Base-by-base conservation (phyloP, 148 eudicot genomes). In the Rhododendron kiyosumense region DNA sequence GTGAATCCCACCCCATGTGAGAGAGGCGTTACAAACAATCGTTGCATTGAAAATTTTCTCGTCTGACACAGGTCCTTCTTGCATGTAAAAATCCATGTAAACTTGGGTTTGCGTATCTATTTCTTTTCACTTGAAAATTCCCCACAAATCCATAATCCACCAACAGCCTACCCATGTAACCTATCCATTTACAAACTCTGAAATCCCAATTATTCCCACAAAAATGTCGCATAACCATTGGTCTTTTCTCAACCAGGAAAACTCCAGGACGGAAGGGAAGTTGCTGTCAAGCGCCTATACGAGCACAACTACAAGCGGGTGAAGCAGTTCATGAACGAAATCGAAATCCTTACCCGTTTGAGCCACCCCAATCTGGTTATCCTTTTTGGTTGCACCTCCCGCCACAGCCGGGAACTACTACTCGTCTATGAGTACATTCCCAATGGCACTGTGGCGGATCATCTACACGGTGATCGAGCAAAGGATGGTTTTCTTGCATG, bases 361-460 rank as follows among this genome's bases (percentile, higher is more conserved):
- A 89, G 92, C 81, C 96, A 94, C 81, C 92, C 82, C 12, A 93
- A 94, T 77, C 93, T 94, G 3, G 96, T 94, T 9, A 77, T 90
- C 67, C 90, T 94, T 1, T 91, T 93, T 69, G 96, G 96, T 17
- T 91, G 96, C 91, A 91, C 95, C 61, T 94, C 96, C 22, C 84
- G 85, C 45, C 88, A 86, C 54, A 89, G 96, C 81, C 89, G 87
- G 15, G 94, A 94, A 26, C 95, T 93, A 43, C 86, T 94, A 10
- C 93, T 94, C 43, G 95, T 94, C 18, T 94, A 91, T 20, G 95
- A 93, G 59, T 94, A 93, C 77, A 79, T 94, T 43, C 84, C 92
- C 81, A 94, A 94, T 85, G 94, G 92, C 79, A 94, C 95, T 2
- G 91, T 94, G 1, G 92, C 94, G 0, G 71, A 81, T 45, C 83